These are phyloP conservation scores for Mortierella sp. DNA, from an alignment of 371 early-diverging fungal genomes.

Conservation along the genomic window DNA sequence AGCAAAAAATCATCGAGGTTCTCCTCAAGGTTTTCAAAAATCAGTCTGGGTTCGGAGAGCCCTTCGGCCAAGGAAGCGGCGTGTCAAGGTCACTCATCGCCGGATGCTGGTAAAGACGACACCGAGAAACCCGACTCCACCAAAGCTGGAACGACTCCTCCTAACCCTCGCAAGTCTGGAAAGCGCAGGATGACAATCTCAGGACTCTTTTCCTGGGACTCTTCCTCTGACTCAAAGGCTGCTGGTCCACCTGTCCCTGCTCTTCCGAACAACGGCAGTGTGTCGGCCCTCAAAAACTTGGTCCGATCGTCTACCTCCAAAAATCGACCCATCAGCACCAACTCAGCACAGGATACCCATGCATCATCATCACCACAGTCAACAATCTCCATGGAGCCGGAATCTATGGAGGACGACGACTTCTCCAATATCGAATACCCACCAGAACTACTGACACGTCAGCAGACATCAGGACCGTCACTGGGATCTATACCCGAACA, in stretches of 20 bases:
- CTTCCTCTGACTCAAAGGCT: slow-evolving; percentile 2
- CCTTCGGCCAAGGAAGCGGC: background rate
- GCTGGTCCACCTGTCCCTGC: background rate
- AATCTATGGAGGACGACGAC: slow-evolving; percentile 3
- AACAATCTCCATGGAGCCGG: slow-evolving; percentile 1
- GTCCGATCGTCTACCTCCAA: background rate
- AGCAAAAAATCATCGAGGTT: slow-evolving; percentile 7
- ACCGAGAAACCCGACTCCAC: background rate
- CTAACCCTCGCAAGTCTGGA: slow-evolving; percentile 15
- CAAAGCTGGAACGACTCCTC: background rate
- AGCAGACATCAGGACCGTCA: background rate
- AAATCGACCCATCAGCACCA: background rate
- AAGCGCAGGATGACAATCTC: slow-evolving; percentile 46
- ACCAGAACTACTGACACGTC: background rate
- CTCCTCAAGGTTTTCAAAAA: slow-evolving; percentile 4
- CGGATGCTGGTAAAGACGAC: background rate
- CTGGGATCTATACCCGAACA: slow-evolving; percentile 8
- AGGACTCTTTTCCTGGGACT: slow-evolving; percentile 30
- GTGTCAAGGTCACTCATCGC: background rate
- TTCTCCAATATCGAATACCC: slow-evolving; percentile 4
- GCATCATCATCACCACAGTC: background rate
- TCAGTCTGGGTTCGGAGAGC: slow-evolving; percentile 6
- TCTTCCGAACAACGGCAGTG: background rate
- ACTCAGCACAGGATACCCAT: background rate
- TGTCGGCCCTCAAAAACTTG: slow-evolving; percentile 27